Percentiles rank a stretch among this genome's conserved stretches.
Evolutionary conservation across 225 moss, liverwort and hornwort genomes (phyloP).

Genomic region (Sphagnum tenellum): DNA sequence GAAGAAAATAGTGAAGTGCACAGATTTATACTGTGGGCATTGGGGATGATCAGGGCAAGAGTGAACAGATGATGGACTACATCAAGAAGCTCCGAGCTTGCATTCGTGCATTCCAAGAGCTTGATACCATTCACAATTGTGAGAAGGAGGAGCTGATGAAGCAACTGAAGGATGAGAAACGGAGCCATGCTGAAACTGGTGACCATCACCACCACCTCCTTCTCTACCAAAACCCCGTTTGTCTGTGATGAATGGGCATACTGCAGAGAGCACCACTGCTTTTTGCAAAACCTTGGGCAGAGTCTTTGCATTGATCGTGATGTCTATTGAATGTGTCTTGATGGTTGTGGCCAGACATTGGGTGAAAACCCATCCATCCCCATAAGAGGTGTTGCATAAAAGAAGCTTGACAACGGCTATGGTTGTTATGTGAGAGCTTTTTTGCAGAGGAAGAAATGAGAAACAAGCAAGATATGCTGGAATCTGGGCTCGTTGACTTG

Average conservation of each 20-base stretch:
- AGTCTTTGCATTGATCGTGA: too few relatives aligned
- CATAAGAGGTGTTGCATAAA: too few relatives aligned
- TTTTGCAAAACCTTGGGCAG: too few relatives aligned
- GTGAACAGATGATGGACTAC: constrained; percentile 99
- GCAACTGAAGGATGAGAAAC: constrained; percentile 60
- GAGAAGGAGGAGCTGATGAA: constrained; percentile 51
- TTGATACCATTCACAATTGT: constrained; percentile 44
- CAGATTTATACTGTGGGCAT: not conserved
- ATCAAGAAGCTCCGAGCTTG: constrained; percentile 97
- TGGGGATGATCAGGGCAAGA: constrained; percentile 53
- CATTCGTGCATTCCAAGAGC: constrained; percentile 85
- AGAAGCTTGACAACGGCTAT: too few relatives aligned
- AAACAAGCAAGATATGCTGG: constrained; percentile 38
- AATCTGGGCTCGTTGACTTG: constrained; percentile 33
- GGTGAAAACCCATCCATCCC: too few relatives aligned
- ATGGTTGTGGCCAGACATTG: too few relatives aligned
- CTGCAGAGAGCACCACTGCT: too few relatives aligned
- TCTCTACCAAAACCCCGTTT: too few relatives aligned
- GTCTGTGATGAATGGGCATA: too few relatives aligned
- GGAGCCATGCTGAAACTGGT: constrained; percentile 52
- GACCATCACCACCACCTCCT: not conserved
- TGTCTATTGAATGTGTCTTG: too few relatives aligned
- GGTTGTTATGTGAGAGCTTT: too few relatives aligned
- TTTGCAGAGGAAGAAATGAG: constrained; percentile 11
- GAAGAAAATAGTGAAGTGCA: too few relatives aligned